Conservation (phyloP, 805 yeast species). For the Scheffersomyces ergatensis region DNA sequence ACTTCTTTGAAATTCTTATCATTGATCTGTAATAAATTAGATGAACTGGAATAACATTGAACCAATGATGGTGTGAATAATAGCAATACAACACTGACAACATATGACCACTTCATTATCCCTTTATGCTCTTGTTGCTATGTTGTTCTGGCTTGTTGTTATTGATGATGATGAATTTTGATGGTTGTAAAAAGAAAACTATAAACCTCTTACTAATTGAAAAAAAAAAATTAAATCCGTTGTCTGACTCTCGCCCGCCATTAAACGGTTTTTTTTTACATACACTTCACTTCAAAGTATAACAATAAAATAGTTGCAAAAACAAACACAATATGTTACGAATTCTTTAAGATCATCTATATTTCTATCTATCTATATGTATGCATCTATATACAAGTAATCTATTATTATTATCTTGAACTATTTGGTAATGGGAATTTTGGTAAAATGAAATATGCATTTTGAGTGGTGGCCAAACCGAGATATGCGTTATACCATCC, state of each 20-base stretch:
- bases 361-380: neutral
- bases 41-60: neutral
- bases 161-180: no score
- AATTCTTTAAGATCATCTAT: no score
- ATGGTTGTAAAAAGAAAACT: no score
- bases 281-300: no score
- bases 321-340: no score
- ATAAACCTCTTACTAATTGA: no score
- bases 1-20: constrained; percentile 53
- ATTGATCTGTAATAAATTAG: constrained; percentile 39
- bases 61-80: neutral
- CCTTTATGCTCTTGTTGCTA: no score
- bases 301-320: no score
- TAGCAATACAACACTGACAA: neutral
- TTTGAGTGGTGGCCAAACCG: constrained; percentile 56
- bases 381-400: neutral
- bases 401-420: neutral
- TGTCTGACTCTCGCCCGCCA: no score
- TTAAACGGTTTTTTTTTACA: no score
- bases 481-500: constrained; percentile 68
- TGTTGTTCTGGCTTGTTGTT: no score
- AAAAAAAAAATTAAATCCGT: no score
- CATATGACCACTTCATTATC: neutral
- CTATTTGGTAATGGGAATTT: neutral
- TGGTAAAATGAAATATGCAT: constrained; percentile 40